Evolutionary conservation across 768 basidiomycete genomes (phyloP), one percentile per base, ranked within the genome.

Genomic region (Guyanaporus albipodus): DNA sequence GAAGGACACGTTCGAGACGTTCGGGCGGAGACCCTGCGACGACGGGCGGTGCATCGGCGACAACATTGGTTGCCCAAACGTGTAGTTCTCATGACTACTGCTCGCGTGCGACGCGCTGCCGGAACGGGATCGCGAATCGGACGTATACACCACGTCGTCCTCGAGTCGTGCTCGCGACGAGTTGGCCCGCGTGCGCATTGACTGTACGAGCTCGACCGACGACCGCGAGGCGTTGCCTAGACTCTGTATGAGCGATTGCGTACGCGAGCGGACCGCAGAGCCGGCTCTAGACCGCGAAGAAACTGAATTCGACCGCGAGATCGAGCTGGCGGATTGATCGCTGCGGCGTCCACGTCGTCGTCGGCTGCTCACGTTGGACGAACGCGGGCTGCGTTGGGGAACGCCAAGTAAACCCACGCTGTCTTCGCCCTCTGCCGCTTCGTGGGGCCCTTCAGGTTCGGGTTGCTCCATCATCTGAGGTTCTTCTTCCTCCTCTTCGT

Each of bases 151-250:
- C 37, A 60, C 59, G 38, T 79, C 79, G 46, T 83, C 82, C 50
- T 82, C 79, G n/a, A 85, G 69, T 46, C 83, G 67, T 6, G 77
- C 79, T 74, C 80, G 79, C n/a, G 79, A 79, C n/a, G 83, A 83
- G 54, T 82, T 79, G 27, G 83, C 72, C 17, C 82, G 74, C 21
- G 75, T 73, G 32, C 79, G 73, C 4, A 71, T 71, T 4, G 61
- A 62, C 49, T 73, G 72, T 15, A 80, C 78, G 11, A 79, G 70
- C 26, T 82, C 82, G 31, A 85, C 56, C 23, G 81, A 83, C 0
- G 79, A 79, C 29, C 76, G 70, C 8, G 81, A 82, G 0, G 82
- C 83, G 4, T 77, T 75, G 1, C 76, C 75, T 10, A 87, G 70
- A 41, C 75, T 74, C 49, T 85, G 83, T 48, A 89, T 77, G 46